Conservation (phyloP, 75 land plant species). For the Gnetum montanum region DNA sequence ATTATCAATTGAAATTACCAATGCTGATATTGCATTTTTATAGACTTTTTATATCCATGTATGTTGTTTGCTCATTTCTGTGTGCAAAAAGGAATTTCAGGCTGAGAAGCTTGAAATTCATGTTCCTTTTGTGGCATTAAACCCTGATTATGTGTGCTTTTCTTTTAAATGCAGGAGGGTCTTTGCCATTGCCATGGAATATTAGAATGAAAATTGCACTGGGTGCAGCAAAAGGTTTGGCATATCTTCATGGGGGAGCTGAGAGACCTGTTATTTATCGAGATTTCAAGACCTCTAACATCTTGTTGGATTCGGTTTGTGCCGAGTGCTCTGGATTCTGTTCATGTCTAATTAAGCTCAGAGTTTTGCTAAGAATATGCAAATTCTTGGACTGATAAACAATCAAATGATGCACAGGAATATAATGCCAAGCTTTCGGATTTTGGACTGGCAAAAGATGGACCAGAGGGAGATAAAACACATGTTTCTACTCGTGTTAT, state of each 20-base stretch:
- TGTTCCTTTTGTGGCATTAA: conserved; percentile 14
- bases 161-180: conserved; percentile 27
- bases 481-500: conserved; percentile 18
- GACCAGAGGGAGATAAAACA: conserved; percentile 11
- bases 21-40: too few species aligned
- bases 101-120: too few species aligned
- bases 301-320: conserved; percentile 47
- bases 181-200: conserved; percentile 54
- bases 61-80: background rate
- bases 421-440: conserved; percentile 22
- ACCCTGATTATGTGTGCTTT: conserved; percentile 20
- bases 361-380: too few species aligned
- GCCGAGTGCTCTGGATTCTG: background rate
- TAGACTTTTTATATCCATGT: background rate
- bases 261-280: conserved; percentile 56
- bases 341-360: background rate
- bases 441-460: conserved; percentile 23
- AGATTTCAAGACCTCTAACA: conserved; percentile 57
- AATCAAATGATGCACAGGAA: too few species aligned
- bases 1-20: too few species aligned
- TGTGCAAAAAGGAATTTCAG: conserved; percentile 13
- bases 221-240: conserved; percentile 52
- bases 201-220: conserved; percentile 51
- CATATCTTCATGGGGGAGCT: conserved; percentile 59
- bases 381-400: too few species aligned